Evolutionary conservation across 1,284 basidiomycete genomes (phyloP).

Genomic region (Trametes versicolor): DNA sequence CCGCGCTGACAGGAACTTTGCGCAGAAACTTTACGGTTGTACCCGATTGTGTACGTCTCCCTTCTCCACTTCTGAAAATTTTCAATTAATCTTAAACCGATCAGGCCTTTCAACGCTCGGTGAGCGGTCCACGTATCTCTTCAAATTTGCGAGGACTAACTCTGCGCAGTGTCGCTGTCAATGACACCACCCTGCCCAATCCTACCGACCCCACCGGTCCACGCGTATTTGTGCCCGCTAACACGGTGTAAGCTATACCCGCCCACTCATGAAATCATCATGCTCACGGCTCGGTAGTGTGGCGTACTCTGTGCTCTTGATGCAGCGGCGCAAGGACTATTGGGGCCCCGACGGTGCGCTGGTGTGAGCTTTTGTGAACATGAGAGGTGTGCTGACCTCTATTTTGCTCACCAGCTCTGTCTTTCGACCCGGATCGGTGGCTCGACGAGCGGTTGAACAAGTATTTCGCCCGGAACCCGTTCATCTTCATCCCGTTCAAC

Average conservation of each 20-base stretch:
- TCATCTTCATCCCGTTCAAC: conserved; percentile 70
- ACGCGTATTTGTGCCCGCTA: conserved; percentile 39
- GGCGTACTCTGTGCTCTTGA: conserved; percentile 40
- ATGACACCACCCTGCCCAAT: conserved; percentile 37
- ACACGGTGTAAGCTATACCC: conserved; percentile 30
- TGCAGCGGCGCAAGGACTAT: conserved; percentile 43
- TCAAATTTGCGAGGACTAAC: neutral
- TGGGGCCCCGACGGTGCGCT: conserved; percentile 43
- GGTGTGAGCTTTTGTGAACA: neutral
- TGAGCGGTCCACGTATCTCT: conserved; percentile 11
- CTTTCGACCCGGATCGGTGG: conserved; percentile 71
- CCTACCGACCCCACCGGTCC: conserved; percentile 33
- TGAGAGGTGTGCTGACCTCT: no score
- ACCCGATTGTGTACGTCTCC: conserved; percentile 46
- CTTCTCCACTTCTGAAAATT: neutral
- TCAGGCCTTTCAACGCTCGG: conserved; percentile 43
- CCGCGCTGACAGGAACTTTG: neutral
- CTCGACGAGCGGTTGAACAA: conserved; percentile 60
- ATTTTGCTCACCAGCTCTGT: conserved; percentile 46
- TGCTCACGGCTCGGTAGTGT: conserved; percentile 23
- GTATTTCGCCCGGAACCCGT: conserved; percentile 64
- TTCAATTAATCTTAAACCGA: neutral
- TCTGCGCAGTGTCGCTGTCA: conserved; percentile 27
- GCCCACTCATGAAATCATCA: neutral
- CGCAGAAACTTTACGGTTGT: conserved; percentile 44